Conservation (phyloP, 208 protist species). For the Leishmania tropica region DNA sequence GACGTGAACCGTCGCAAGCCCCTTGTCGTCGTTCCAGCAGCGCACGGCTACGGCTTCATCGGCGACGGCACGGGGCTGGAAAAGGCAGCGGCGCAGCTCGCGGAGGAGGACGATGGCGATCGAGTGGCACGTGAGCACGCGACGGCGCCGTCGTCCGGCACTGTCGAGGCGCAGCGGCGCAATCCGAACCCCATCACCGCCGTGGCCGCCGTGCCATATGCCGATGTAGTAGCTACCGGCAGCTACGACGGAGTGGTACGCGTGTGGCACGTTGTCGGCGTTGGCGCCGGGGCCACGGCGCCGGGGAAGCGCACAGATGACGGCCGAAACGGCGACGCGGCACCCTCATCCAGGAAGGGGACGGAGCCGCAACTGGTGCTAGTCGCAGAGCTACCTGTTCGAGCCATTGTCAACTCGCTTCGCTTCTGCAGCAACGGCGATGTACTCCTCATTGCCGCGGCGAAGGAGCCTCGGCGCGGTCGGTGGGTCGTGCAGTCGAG, state of each 20-base stretch:
- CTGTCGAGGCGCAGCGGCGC: background rate
- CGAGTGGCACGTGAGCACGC: background rate
- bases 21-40: conserved; percentile 54
- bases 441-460: conserved; percentile 56
- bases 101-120: conserved; percentile 23
- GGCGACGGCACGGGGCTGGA: conserved; percentile 90
- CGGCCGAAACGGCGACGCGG: background rate
- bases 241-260: conserved; percentile 89
- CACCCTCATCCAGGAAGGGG: background rate
- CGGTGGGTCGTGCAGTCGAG: conserved; percentile 82
- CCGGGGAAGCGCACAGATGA: conserved; percentile 19
- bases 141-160: conserved; percentile 7
- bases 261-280: conserved; percentile 65
- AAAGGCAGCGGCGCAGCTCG: conserved; percentile 44
- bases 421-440: conserved; percentile 59
- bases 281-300: conserved; percentile 26
- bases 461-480: conserved; percentile 83
- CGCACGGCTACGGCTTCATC: conserved; percentile 79
- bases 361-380: conserved; percentile 40
- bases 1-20: conserved; percentile 83
- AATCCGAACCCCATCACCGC: conserved; percentile 87
- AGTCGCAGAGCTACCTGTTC: conserved; percentile 70
- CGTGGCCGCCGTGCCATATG: conserved; percentile 81
- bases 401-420: conserved; percentile 77
- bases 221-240: conserved; percentile 80